Conservation (phyloP, 2,329 filamentous ascomycete genomes). For the Uncinocarpus reesii region DNA sequence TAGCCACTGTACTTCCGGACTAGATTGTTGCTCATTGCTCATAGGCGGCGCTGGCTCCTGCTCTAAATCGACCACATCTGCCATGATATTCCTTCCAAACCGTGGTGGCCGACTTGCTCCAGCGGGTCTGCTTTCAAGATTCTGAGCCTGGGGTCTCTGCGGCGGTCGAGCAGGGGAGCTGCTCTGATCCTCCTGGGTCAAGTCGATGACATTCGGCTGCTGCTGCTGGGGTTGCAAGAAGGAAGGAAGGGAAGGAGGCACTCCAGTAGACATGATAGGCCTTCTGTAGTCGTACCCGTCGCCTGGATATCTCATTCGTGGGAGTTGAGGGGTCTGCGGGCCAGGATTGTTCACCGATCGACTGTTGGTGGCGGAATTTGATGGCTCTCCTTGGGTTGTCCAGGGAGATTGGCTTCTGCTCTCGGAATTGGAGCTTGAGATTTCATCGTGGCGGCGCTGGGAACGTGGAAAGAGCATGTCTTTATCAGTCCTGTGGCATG, state of each 20-base stretch:
- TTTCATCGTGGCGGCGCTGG: constrained; percentile 30
- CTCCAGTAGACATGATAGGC: constrained; percentile 39
- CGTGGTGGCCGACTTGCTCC: constrained; percentile 24
- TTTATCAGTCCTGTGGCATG: constrained; percentile 15
- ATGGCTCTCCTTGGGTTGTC: constrained; percentile 12
- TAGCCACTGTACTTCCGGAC: constrained; percentile 45
- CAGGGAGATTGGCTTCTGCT: constrained; percentile 22
- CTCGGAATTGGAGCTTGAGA: constrained; percentile 25
- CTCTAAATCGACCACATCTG: constrained; percentile 34
- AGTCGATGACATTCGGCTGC: constrained; percentile 36
- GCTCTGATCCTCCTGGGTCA: constrained; percentile 39
- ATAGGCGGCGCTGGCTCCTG: constrained; percentile 22
- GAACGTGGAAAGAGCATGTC: constrained; percentile 12
- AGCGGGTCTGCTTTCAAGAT: not conserved
- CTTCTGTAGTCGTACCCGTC: constrained; percentile 48
- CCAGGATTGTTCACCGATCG: constrained; percentile 1
- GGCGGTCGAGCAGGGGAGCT: constrained; percentile 19
- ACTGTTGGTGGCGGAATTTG: constrained; percentile 8
- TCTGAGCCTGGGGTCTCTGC: constrained; percentile 10
- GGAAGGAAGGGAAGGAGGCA: constrained; percentile 17
- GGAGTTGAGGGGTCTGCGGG: constrained; percentile 22
- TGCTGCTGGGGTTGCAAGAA: constrained; percentile 7
- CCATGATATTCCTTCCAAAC: constrained; percentile 31
- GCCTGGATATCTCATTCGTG: constrained; percentile 36
- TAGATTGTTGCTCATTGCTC: constrained; percentile 22